phyloP scores from a whole-genome alignment of 208 protist species.

The Wallacemonas sp. region DNA sequence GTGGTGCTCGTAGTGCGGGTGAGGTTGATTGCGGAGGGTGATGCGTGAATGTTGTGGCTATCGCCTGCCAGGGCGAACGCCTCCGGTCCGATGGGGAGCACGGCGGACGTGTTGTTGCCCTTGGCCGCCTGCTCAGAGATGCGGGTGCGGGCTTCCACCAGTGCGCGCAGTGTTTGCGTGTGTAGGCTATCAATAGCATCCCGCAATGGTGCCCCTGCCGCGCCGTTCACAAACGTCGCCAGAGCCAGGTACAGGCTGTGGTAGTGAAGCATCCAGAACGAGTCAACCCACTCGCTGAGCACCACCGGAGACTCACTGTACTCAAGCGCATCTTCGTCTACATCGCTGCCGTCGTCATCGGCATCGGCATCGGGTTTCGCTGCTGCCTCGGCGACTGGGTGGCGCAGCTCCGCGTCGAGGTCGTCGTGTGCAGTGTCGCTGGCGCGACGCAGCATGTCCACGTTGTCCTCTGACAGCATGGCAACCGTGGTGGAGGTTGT shows the following conservation, averaged over 20 bases:
- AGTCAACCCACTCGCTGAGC: conserved; percentile 39
- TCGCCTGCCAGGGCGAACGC: not conserved
- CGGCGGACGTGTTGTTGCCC: not conserved
- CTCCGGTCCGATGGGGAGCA: too few species aligned
- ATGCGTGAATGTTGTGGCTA: not conserved
- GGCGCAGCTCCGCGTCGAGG: not conserved
- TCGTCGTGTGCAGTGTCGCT: not conserved
- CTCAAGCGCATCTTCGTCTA: not conserved
- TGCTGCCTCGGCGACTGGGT: not conserved
- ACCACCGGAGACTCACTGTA: not conserved
- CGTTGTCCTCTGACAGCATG: conserved; percentile 1
- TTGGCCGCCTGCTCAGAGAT: not conserved
- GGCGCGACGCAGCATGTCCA: conserved; percentile 2
- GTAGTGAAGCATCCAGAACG: conserved; percentile 64
- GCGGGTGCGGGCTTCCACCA: not conserved
- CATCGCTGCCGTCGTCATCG: not conserved
- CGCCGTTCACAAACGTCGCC: conserved; percentile 33
- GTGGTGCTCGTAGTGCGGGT: not conserved
- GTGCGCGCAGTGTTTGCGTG: not conserved
- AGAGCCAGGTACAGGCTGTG: conserved; percentile 33
- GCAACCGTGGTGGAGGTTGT: not conserved
- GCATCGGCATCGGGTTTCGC: not conserved
- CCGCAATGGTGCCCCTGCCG: conserved; percentile 17
- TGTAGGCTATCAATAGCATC: not conserved
- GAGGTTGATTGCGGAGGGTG: not conserved